A percentile compares a stretch with the other conserved stretches of the same genome.
These are phyloP conservation scores for Fragilariopsis cylindrus DNA, from an alignment of 108 stramenopile species.

Conservation along the genomic window DNA sequence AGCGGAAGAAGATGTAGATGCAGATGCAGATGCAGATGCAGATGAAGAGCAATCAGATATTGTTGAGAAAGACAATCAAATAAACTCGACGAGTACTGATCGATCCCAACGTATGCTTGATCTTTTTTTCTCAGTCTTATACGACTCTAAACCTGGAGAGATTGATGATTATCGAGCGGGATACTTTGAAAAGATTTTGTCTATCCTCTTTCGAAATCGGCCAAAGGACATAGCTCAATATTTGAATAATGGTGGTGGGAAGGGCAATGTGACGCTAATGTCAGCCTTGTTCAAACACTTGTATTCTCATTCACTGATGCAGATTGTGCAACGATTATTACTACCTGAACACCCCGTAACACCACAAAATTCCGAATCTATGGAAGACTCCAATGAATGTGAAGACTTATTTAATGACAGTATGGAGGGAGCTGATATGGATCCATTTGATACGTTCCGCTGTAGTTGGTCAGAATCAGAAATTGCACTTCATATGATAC, in stretches of 20 bases:
- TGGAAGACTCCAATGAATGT: slow-evolving; percentile 40
- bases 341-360: slow-evolving; percentile 65
- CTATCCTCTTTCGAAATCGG: slow-evolving; percentile 71
- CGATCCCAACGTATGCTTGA: slow-evolving; percentile 46
- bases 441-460: slow-evolving; percentile 39
- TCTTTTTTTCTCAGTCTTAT: slow-evolving; percentile 79
- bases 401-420: slow-evolving; percentile 47
- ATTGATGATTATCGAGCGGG: slow-evolving; percentile 92
- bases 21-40: background rate
- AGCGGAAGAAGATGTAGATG: slow-evolving; percentile 5
- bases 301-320: slow-evolving; percentile 92
- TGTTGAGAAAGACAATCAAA: background rate
- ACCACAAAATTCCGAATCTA: slow-evolving; percentile 27
- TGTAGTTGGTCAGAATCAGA: slow-evolving; percentile 70
- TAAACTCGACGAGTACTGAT: background rate
- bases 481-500: slow-evolving; percentile 56
- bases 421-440: slow-evolving; percentile 36
- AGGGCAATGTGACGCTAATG: slow-evolving; percentile 58
- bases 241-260: slow-evolving; percentile 58
- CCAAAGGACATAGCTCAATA: slow-evolving; percentile 60
- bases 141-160: slow-evolving; percentile 59
- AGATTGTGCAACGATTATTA: slow-evolving; percentile 89
- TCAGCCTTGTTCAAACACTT: slow-evolving; percentile 82
- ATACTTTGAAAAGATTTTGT: slow-evolving; percentile 92
- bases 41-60: background rate